Conservation (phyloP, 2,329 filamentous ascomycete genomes). For the Phyllosticta citriasiana region DNA sequence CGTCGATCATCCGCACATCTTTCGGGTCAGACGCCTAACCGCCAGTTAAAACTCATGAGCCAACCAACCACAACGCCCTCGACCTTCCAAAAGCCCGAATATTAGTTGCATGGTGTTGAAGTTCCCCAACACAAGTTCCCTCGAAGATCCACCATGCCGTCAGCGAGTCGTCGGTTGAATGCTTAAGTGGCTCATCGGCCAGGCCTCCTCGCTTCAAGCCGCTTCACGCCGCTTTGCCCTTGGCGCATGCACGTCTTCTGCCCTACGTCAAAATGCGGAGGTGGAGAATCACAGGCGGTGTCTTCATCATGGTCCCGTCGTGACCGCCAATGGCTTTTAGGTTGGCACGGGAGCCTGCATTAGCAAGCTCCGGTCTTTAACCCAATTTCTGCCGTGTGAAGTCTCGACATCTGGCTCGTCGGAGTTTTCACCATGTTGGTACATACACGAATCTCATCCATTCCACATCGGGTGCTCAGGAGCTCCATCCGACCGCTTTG, state of each 20-base stretch:
- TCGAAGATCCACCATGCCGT: not conserved
- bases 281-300: not conserved
- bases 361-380: not conserved
- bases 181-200: not conserved
- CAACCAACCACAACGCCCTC: no score
- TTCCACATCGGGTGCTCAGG: not conserved
- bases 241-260: not conserved
- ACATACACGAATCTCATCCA: not conserved
- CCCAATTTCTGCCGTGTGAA: not conserved
- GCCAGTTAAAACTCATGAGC: not conserved
- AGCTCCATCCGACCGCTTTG: not conserved
- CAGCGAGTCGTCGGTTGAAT: not conserved
- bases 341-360: not conserved
- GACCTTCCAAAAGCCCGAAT: no score
- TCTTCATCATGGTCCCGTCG: no score
- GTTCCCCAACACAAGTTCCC: not conserved
- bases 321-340: not conserved
- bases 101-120: not conserved
- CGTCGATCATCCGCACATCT: not conserved
- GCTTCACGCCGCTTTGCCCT: not conserved
- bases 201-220: not conserved
- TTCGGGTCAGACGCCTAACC: not conserved
- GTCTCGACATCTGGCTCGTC: not conserved
- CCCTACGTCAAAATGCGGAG: not conserved
- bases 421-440: not conserved